A percentile compares a stretch with the other conserved stretches of the same genome.
phyloP scores from a whole-genome alignment of 257 asterid genomes.

The Lycium ferocissimum region DNA sequence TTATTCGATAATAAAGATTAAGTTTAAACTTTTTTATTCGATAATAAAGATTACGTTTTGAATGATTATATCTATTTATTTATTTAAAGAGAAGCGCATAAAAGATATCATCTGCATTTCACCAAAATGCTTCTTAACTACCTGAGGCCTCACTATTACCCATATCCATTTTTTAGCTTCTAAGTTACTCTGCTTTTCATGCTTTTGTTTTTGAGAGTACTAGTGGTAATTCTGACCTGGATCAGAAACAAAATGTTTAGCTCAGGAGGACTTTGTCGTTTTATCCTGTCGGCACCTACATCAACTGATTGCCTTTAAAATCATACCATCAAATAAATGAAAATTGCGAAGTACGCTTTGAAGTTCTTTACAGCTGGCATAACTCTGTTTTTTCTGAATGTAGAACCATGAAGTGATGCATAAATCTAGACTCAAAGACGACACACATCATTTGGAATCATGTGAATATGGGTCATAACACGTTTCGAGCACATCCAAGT shows the following conservation, averaged over 20 bases:
- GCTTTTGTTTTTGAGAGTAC: not conserved
- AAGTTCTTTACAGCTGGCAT: conserved; percentile 31
- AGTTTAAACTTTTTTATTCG: not conserved
- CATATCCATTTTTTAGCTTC: not conserved
- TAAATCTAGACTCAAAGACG: conserved; percentile 34
- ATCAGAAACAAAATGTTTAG: conserved; percentile 18
- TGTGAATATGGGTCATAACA: conserved; percentile 36
- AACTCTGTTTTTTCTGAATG: conserved; percentile 32
- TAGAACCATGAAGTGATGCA: conserved; percentile 35
- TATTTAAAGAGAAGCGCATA: not conserved
- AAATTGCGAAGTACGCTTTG: conserved; percentile 31
- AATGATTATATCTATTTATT: conserved; percentile 12
- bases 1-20: conserved; percentile 2
- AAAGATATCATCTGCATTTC: not conserved
- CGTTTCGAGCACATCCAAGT: conserved; percentile 43
- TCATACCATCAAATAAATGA: conserved; percentile 17
- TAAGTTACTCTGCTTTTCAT: conserved; percentile 5
- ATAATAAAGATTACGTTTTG: conserved; percentile 10
- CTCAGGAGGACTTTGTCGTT: not conserved
- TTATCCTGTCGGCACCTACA: conserved; percentile 18
- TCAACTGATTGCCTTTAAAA: conserved; percentile 2
- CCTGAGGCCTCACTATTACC: not conserved
- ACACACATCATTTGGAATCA: conserved; percentile 43
- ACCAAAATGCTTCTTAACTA: conserved; percentile 12
- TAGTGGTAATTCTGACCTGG: not conserved